These are phyloP conservation scores for Candida piceae DNA, from an alignment of 805 yeast species.

Conservation along the genomic window DNA sequence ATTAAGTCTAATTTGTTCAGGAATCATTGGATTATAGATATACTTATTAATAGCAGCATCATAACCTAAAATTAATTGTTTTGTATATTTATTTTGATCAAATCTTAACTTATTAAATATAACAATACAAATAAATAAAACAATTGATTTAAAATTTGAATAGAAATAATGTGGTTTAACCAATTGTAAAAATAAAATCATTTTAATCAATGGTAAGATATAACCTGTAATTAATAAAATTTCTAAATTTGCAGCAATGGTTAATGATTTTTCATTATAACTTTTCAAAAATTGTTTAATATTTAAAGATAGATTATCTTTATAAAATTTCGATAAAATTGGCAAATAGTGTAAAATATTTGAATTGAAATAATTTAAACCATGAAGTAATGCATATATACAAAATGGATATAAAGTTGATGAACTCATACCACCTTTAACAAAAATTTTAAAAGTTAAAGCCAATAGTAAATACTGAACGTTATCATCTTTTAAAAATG, in stretches of 20 bases:
- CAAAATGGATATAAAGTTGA: conserved; percentile 54
- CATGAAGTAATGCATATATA: conserved; percentile 61
- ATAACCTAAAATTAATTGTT: conserved; percentile 42
- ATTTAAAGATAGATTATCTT: conserved; percentile 24
- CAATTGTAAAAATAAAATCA: conserved; percentile 34
- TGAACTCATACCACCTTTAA: conserved; percentile 17
- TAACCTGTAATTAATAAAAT: conserved; percentile 36
- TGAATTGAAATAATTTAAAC: conserved; percentile 51
- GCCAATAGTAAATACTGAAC: conserved; percentile 53
- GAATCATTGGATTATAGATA: conserved; percentile 34
- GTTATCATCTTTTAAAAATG: conserved; percentile 48
- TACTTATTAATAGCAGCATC: conserved; percentile 37
- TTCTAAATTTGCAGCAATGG: conserved; percentile 43
- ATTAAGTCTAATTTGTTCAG: conserved; percentile 20
- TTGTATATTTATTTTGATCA: conserved; percentile 51
- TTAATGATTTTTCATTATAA: conserved; percentile 39
- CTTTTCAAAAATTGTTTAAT: conserved; percentile 31
- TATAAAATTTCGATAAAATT: conserved; percentile 18
- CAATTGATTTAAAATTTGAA: conserved; percentile 27
- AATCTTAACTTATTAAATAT: conserved; percentile 58
- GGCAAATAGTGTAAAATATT: conserved; percentile 50
- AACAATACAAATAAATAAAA: conserved; percentile 41
- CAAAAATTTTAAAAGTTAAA: conserved; percentile 33
- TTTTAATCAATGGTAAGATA: conserved; percentile 37
- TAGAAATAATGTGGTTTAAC: conserved; percentile 26